Evolutionary conservation across 768 basidiomycete genomes (phyloP).

Genomic region (Infundibulicybe gibba): DNA sequence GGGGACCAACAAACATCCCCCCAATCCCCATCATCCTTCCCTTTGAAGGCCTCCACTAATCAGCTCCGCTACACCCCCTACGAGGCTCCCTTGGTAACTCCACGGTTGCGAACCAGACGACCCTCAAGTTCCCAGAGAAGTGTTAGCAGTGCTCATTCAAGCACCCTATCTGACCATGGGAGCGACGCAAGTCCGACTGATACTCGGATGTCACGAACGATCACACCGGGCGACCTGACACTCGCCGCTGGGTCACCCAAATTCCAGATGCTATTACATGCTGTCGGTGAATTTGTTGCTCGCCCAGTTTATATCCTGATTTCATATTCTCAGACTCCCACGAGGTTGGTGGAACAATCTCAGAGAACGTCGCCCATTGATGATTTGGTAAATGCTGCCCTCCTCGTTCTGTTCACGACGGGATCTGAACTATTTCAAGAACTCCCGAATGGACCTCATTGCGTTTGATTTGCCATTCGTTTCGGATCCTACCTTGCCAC

Average conservation of each 20-base stretch:
- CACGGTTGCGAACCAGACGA: constrained; percentile 35
- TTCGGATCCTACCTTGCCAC: constrained; percentile 32
- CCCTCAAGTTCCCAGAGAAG: constrained; percentile 20
- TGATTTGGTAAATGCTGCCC: constrained; percentile 12
- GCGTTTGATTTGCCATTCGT: constrained; percentile 71
- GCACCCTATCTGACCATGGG: constrained; percentile 25
- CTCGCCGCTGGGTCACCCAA: constrained; percentile 30
- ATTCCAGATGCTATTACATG: constrained; percentile 6
- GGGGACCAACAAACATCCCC: no score
- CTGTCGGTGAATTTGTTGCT: no score
- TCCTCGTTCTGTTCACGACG: background rate
- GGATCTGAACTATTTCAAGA: constrained; percentile 15
- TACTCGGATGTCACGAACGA: constrained; percentile 18
- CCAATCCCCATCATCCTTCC: constrained; percentile 8
- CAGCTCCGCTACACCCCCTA: constrained; percentile 72
- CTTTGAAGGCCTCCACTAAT: constrained; percentile 22
- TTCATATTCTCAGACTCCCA: background rate
- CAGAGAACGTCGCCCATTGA: constrained; percentile 6
- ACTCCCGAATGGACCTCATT: constrained; percentile 55
- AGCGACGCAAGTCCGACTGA: constrained; percentile 24
- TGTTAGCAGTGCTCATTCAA: constrained; percentile 29
- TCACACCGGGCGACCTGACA: constrained; percentile 43
- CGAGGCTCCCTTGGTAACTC: constrained; percentile 51
- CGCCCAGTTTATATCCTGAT: no score
- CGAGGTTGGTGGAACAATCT: background rate